Base-by-base conservation (phyloP, 2,329 filamentous ascomycete species). In the Eutypa lata region DNA sequence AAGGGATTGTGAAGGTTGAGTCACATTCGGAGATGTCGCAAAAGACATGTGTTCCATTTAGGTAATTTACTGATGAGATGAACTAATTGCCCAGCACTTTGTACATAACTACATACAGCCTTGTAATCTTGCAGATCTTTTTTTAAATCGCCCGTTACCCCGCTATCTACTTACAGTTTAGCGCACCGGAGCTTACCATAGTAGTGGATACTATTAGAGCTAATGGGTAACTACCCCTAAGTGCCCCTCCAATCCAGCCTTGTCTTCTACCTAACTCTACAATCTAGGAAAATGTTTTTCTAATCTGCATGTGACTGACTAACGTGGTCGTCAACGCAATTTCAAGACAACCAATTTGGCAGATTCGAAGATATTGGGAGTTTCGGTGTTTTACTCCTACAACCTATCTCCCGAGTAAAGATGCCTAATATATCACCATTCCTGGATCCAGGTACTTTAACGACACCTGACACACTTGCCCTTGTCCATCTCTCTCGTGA, bases 401-500 rank as follows among this genome's bases (percentile, higher is more conserved):
- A 13, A 19, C 22, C 18, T 37, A 19, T n/a, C 11, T 28, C 14
- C 10, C 31, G 21, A 48, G 42, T 16, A n/a, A 56, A 55, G 7
- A 76, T 76, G 75, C 57, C 64, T n/a, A 61, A 59, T 14, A 63
- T 69, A 2, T 96, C 92, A 10, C 88, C 91, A 0, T 97, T 99
- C 62, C 80, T 97, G 38, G 82, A 88, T 50, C 86, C 89, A 0
- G 84, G 86, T 16, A 66, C 77, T 3, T 72, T 74, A 19, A 86
- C 92, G 3, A 75, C 79, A 11, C 74, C 83, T 21, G 80, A 88
- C 61, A 80, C 80, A 3, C 82, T 97, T 44, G 89, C 91, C 24
- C 88, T 97, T 56, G 79, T 97, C 53, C 90, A 96, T 68, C 82
- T 99, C 49, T 93, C 90, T 56, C 88, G 92, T 72, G 92, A 97